These are phyloP conservation scores for Penicillium sp. DNA, from an alignment of 2,329 filamentous ascomycete genomes.

Conservation along the genomic window DNA sequence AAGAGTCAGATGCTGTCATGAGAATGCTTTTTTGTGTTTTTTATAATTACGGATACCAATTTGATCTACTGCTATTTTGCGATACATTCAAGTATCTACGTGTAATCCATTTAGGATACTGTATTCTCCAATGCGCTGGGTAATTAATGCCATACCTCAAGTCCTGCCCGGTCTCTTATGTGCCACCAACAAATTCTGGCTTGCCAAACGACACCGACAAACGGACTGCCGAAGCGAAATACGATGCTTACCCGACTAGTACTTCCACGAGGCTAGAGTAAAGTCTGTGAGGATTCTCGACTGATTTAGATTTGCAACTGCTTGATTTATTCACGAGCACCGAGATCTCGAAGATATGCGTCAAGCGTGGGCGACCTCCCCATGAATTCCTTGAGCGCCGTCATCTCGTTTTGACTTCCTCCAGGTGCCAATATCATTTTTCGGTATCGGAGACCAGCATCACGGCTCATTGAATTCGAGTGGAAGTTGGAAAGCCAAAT, in stretches of 20 bases:
- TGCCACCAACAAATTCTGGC: too few relatives aligned
- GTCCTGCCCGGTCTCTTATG: too few relatives aligned
- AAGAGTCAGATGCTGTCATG: conserved; percentile 47
- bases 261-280: too few relatives aligned
- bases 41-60: background rate
- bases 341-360: background rate
- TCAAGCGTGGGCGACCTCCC: background rate
- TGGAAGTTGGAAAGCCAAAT: background rate
- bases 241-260: too few relatives aligned
- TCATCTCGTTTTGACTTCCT: background rate
- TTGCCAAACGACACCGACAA: too few relatives aligned
- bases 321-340: background rate
- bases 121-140: too few relatives aligned
- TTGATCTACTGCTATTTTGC: background rate
- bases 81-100: background rate
- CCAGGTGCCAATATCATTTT: background rate
- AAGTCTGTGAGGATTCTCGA: too few relatives aligned
- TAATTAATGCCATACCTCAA: too few relatives aligned
- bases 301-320: too few relatives aligned
- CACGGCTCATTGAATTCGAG: background rate
- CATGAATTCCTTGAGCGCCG: background rate
- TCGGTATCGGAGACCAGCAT: background rate
- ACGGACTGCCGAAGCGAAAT: too few relatives aligned
- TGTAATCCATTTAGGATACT: too few relatives aligned
- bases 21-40: background rate